Evolutionary conservation across 805 yeast genomes (phyloP), one percentile per base, ranked within the genome.

Genomic region (Ascoidea asiatica): DNA sequence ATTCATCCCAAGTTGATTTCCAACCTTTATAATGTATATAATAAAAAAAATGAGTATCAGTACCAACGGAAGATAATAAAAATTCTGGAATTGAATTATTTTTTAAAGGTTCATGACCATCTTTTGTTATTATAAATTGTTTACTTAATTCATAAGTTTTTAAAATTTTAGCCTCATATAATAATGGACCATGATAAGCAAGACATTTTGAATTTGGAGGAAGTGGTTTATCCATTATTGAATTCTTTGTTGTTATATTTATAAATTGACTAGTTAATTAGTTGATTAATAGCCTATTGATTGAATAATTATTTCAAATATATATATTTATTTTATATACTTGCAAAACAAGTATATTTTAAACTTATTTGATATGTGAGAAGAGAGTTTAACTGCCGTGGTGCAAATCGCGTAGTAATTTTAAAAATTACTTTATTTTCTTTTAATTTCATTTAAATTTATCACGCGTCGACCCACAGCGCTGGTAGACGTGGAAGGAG

Each of bases 1-100:
- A 90, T 60, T 90, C 98, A 58, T 90, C 97, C 95, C 96, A 90
- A 47, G 88, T 79, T 17, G 80, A 62, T 56, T 89, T 90, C 98
- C 98, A 90, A 2, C 98, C 97, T 52, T 81, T 82, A 61, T 90
- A 90, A 57, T 92, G 98, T 17, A 90, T 75, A 52, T 68, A 79
- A 61, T 77, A 89, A 23, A 78, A 69, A 19, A 53, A 52, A 38
- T 61, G 63, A 18, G 54, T 37, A 13, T 22, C n/a, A 33, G 18
- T 19, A 22, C 21, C 20, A 4, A 15, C 8, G 15, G 29, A 40
- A 5, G 13, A 15, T 33, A 37, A 18, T 4, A 43, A 21, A 15
- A 11, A 37, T 18, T 36, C 20, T n/a, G 49, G 48, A 20, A 47
- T 42, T 5, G 21, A 42, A 6, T 44, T 41, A 35, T 48, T 48